Percentiles rank a stretch among this genome's conserved stretches.
These are phyloP conservation scores for Phylloporus rhodoxanthus DNA, from an alignment of 768 basidiomycete species.

Conservation along the genomic window DNA sequence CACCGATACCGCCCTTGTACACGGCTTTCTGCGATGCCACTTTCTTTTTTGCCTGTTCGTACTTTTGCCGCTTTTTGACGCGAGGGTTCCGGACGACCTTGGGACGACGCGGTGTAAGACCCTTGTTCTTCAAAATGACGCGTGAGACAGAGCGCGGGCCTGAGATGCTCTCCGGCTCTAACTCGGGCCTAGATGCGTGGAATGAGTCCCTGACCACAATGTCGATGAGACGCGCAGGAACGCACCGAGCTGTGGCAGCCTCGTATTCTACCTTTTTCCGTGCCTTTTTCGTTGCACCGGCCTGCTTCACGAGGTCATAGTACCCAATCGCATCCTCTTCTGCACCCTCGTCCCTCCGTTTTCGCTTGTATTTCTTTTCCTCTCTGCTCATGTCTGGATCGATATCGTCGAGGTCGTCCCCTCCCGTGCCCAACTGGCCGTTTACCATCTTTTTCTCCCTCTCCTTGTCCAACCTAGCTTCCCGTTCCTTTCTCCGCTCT, in stretches of 20 bases:
- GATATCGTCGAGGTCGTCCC: conserved; percentile 61
- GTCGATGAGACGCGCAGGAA: conserved; percentile 6
- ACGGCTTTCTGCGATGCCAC: conserved; percentile 83
- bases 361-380: conserved; percentile 36
- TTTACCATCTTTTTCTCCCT: conserved; percentile 33
- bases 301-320: conserved; percentile 82
- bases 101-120: conserved; percentile 83
- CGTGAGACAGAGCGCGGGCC: conserved; percentile 88
- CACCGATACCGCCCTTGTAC: conserved; percentile 82
- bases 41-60: conserved; percentile 93
- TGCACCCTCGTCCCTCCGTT: conserved; percentile 36
- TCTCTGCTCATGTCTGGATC: conserved; percentile 37
- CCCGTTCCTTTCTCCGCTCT: conserved; percentile 61
- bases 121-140: conserved; percentile 89
- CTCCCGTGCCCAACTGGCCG: conserved; percentile 41
- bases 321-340: conserved; percentile 65
- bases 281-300: conserved; percentile 64
- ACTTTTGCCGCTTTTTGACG: conserved; percentile 92
- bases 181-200: conserved; percentile 23
- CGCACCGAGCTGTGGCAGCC: conserved; percentile 53
- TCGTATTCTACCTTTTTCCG: conserved; percentile 83
- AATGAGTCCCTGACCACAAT: conserved; percentile 4
- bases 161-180: conserved; percentile 35
- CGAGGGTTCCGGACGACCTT: conserved; percentile 94
- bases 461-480: conserved; percentile 47